phyloP scores from a whole-genome alignment of 148 eudicot genomes.

The Polygonum aviculare region DNA sequence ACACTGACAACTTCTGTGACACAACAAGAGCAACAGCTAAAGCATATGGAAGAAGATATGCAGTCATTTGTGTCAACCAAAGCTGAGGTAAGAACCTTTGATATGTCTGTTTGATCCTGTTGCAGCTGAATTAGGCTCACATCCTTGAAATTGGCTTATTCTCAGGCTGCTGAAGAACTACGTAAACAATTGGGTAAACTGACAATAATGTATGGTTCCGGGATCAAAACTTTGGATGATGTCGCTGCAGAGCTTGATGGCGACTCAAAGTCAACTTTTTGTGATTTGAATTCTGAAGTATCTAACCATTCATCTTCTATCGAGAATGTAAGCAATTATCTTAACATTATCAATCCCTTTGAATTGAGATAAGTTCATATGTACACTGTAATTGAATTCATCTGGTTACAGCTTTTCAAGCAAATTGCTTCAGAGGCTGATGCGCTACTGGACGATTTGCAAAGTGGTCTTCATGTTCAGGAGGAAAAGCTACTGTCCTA shows the following conservation, averaged over 20 bases:
- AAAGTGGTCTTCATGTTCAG: slow-evolving; percentile 63
- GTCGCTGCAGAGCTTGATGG: slow-evolving; percentile 82
- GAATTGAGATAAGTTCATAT: not conserved
- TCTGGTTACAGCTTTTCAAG: slow-evolving; percentile 60
- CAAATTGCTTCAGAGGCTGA: slow-evolving; percentile 81
- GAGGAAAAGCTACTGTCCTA: slow-evolving; percentile 61
- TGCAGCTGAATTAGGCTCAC: not conserved
- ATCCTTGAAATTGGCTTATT: slow-evolving; percentile 11
- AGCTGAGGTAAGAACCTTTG: slow-evolving; percentile 38
- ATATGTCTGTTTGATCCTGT: not conserved
- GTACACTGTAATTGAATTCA: not conserved
- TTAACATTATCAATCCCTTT: not conserved
- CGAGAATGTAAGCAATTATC: slow-evolving; percentile 39
- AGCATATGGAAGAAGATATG: slow-evolving; percentile 95
- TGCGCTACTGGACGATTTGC: slow-evolving; percentile 62
- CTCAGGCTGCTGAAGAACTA: slow-evolving; percentile 83
- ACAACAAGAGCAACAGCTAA: slow-evolving; percentile 85
- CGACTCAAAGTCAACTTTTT: slow-evolving; percentile 64
- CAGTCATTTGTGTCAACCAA: slow-evolving; percentile 92
- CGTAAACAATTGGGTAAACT: slow-evolving; percentile 53
- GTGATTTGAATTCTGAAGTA: slow-evolving; percentile 63
- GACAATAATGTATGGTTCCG: slow-evolving; percentile 74
- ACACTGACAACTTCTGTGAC: slow-evolving; percentile 74
- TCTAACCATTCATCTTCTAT: slow-evolving; percentile 77
- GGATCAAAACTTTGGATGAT: slow-evolving; percentile 69